Evolutionary conservation across 495 filamentous ascomycete genomes (phyloP), one percentile per base, ranked within the genome.

Genomic region (Hypoxylon trugodes): DNA sequence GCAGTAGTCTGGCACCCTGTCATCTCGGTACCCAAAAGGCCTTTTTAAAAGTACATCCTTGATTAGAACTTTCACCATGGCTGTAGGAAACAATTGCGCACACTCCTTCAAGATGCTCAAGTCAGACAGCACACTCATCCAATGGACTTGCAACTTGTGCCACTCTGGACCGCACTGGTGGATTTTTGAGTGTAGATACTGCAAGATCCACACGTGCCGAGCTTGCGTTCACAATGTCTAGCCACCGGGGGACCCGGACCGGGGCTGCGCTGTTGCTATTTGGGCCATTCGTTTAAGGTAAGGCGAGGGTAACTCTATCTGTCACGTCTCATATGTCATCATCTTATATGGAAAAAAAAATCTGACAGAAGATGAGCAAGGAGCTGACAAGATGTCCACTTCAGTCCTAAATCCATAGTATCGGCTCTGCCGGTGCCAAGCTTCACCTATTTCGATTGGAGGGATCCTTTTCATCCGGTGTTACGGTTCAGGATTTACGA

Each of bases 21-120:
- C 26, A 43, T 13, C 26, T 33, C 46, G 15, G 59, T 25, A 52
- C 33, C 28, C 55, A 19, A 28, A 40, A 59, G 54, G 7, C 40
- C 36, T 51, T 56, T 37, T 22, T 52, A 15, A 16, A 53, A 16
- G 42, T 25, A 52, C 32, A 52, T 18, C 36, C 19, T 21, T 41
- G 52, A 67, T 55, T 48, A 57, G 24, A 55, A 46, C 40, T 28
- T 52, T 55, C 37, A 59, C 55, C 24, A 90, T 90, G 88, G 86
- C 88, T 13, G 73, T 86, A 57, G 82, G 87, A 43, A 80, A 73
- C 37, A 82, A 81, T 67, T 91, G 89, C 77, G 79, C 82, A 21
- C 89, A 92, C 77, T 79, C 76, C 1, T 92, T 91, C 79, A 86
- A 84, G 73, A 84, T 91, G 75, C 84, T 93, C 76, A 93, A 93